These are phyloP conservation scores for Ailanthus altissimus DNA, from an alignment of 345 rosid species.

Conservation along the genomic window DNA sequence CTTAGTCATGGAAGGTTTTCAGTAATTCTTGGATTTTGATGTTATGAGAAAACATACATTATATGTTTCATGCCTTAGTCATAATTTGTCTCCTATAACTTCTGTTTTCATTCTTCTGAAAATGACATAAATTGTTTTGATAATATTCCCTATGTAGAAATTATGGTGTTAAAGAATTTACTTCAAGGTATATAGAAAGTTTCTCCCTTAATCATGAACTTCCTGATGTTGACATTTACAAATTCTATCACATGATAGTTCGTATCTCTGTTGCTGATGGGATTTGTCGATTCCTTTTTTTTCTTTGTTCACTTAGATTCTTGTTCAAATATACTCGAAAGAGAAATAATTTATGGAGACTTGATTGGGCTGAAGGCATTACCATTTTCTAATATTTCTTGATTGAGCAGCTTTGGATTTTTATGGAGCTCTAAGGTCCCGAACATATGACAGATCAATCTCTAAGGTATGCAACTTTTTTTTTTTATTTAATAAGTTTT, in stretches of 20 bases:
- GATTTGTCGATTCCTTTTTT: neutral
- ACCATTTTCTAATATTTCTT: constrained; percentile 11
- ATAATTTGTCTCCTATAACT: neutral
- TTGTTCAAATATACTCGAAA: neutral
- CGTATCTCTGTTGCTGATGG: neutral
- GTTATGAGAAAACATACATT: too few relatives aligned
- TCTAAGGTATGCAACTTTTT: constrained; percentile 51
- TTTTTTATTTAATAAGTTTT: neutral
- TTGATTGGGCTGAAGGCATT: neutral
- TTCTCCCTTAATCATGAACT: neutral
- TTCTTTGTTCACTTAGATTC: neutral
- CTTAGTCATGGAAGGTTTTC: neutral
- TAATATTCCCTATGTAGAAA: neutral
- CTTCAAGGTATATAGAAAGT: neutral
- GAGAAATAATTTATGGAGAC: neutral
- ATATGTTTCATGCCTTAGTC: too few relatives aligned
- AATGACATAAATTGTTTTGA: neutral
- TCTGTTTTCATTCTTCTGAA: neutral
- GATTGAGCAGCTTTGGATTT: constrained; percentile 77
- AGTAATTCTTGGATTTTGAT: neutral
- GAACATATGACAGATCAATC: constrained; percentile 86
- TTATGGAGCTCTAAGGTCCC: constrained; percentile 91
- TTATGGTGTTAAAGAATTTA: neutral
- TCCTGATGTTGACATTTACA: neutral
- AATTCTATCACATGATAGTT: neutral